phyloP scores from a whole-genome alignment of 495 filamentous ascomycete genomes.

The Penicillium lividum region DNA sequence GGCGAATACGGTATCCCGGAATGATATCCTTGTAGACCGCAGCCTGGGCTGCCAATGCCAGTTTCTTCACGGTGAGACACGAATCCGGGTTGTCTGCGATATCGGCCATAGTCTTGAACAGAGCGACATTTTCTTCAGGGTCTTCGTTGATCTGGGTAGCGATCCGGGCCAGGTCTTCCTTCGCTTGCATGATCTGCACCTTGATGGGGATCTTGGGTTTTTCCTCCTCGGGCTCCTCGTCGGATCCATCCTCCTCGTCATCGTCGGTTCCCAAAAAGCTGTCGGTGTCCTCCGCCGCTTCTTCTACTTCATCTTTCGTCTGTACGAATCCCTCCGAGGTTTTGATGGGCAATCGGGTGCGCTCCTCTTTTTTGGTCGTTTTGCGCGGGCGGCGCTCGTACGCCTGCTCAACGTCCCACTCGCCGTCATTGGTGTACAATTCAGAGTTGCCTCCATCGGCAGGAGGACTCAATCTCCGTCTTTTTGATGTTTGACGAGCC shows the following conservation, averaged over 20 bases:
- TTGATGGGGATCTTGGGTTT: constrained; percentile 65
- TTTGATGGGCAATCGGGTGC: constrained; percentile 78
- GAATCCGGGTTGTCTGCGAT: constrained; percentile 58
- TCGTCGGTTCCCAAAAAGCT: constrained; percentile 54
- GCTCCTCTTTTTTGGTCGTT: constrained; percentile 67
- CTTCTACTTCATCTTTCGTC: constrained; percentile 47
- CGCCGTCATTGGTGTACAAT: constrained; percentile 44
- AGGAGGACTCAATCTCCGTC: constrained; percentile 57
- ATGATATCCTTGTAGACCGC: constrained; percentile 96
- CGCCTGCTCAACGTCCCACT: constrained; percentile 88
- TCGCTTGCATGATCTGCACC: constrained; percentile 79
- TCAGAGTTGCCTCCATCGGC: constrained; percentile 38
- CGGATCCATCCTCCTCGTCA: constrained; percentile 37
- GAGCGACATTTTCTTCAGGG: constrained; percentile 82
- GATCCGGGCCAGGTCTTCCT: constrained; percentile 87
- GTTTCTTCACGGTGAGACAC: constrained; percentile 74
- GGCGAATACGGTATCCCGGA: constrained; percentile 91
- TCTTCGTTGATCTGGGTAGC: constrained; percentile 84
- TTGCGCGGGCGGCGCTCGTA: constrained; percentile 84
- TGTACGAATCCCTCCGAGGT: constrained; percentile 73
- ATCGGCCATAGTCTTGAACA: constrained; percentile 74
- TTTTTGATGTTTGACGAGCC: constrained; percentile 53
- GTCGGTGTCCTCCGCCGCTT: constrained; percentile 46
- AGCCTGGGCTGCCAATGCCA: constrained; percentile 81
- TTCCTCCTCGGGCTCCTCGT: constrained; percentile 46